Conservation (phyloP, 495 filamentous ascomycete species). For the Haplographium delicatum region DNA sequence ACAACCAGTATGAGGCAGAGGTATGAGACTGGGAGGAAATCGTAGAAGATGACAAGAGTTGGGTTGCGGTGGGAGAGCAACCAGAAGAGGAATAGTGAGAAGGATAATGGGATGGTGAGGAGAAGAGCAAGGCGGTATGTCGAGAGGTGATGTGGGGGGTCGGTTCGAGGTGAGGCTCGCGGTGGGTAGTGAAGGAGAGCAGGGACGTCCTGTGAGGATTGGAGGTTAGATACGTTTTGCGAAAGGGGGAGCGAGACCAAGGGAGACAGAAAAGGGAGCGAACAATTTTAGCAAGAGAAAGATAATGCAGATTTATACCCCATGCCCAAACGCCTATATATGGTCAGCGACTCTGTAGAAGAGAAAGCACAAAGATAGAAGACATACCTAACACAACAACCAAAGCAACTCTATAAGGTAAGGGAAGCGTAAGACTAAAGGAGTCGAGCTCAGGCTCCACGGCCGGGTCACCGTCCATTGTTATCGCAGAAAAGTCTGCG, state of each 20-base stretch:
- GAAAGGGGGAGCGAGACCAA: background rate
- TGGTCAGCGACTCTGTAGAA: conserved; percentile 8
- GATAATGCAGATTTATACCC: conserved; percentile 80
- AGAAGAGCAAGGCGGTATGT: conserved; percentile 77
- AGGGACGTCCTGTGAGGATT: conserved; percentile 58
- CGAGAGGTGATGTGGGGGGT: conserved; percentile 68
- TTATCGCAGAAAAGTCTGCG: conserved; percentile 32
- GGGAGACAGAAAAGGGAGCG: conserved; percentile 18
- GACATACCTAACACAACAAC: conserved; percentile 70
- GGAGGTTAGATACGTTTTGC: background rate
- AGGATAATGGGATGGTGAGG: conserved; percentile 60
- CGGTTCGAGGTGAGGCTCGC: conserved; percentile 51
- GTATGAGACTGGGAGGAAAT: conserved; percentile 76
- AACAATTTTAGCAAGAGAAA: conserved; percentile 67
- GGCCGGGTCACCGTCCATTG: conserved; percentile 75
- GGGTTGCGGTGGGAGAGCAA: conserved; percentile 62
- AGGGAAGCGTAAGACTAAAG: conserved; percentile 78
- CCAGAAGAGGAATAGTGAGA: conserved; percentile 81
- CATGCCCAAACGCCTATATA: conserved; percentile 80
- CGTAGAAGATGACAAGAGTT: conserved; percentile 62
- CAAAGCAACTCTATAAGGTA: conserved; percentile 76
- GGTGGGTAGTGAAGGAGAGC: conserved; percentile 73
- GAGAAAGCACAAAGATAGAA: background rate
- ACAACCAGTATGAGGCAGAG: conserved; percentile 62
- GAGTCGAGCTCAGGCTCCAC: conserved; percentile 77